Conservation (phyloP, 164 flowering plant species). For the Chimonanthus praecox region DNA sequence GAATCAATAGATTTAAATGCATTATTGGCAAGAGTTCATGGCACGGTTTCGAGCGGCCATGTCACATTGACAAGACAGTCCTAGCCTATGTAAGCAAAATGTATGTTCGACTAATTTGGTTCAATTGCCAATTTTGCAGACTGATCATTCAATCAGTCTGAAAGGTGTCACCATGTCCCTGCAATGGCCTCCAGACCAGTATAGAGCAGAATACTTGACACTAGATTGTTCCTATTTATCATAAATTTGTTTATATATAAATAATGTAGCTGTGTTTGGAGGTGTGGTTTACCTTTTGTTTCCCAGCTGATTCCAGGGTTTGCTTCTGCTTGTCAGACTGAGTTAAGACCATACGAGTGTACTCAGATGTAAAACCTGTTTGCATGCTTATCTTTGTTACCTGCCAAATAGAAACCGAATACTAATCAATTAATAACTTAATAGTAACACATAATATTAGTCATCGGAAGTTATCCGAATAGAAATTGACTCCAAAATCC, state of each 20-base stretch:
- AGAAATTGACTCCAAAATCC: not conserved
- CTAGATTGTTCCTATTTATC: not conserved
- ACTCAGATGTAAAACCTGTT: conserved; percentile 55
- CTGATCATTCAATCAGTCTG: not conserved
- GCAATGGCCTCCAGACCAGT: not conserved
- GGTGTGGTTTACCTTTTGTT: not conserved
- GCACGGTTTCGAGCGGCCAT: too few species aligned
- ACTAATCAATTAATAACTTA: not conserved
- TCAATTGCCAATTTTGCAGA: not conserved
- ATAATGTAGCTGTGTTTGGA: not conserved
- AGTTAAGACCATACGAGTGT: conserved; percentile 52
- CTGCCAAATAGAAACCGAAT: conserved; percentile 25
- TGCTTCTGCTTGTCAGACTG: conserved; percentile 31
- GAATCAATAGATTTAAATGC: too few species aligned
- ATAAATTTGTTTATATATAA: not conserved
- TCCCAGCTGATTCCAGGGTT: conserved; percentile 21
- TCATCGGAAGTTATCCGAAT: not conserved
- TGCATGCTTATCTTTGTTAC: conserved; percentile 56
- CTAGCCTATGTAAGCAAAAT: too few species aligned
- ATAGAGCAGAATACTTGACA: not conserved
- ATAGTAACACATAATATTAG: not conserved
- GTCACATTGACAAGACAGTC: too few species aligned
- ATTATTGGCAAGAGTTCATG: too few species aligned
- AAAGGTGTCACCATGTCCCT: not conserved
- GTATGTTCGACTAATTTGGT: not conserved